Evolutionary conservation across 148 eudicot species (phyloP), one percentile per base, ranked within the genome.

Genomic region (Cornus suecica): DNA sequence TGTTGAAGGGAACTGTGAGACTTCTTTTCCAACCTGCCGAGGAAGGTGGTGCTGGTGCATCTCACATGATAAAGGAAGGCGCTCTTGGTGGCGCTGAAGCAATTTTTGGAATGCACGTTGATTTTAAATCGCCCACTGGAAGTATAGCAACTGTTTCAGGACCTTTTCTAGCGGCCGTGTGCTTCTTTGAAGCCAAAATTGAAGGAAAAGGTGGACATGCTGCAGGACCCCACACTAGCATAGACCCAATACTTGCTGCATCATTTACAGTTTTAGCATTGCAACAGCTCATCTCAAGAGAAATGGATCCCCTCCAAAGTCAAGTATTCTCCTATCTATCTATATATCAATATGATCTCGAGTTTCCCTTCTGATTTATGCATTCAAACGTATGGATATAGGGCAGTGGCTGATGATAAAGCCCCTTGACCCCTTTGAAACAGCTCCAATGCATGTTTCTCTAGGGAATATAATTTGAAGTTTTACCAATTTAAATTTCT

Each of bases 1-100:
- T 41, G 54, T 42, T 71, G 22, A 79, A 91, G 97, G 98, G 97
- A 69, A 91, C 97, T 8, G 98, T 90, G 32, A 86, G 90, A 77
- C 89, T 94, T 80, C 81, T 94, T 65, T 94, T 94, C 81, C 98
- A 94, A 82, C 94, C 98, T 37, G 98, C 91, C 14, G 98, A 94
- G 84, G 98, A 94, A 80, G 94, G 94, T 67, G 96, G 97, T 31
- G 98, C 97, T 5, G 98, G 98, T 66, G 98, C 97, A 65, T 73
- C 90, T 70, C 75, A 87, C 81, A 91, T 94, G 98, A 86, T 91
- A 83, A 86, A 86, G 74, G 97, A 91, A 80, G 98, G 94, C n/a
- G 98, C 92, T 74, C 93, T 94, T 26, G 91, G 94, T n/a, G 84
- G 84, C 32, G 86, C 93, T n/a, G 78, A 90, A 80, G 98, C 92